A percentile compares a stretch with the other conserved stretches of the same genome.
Evolutionary conservation across 2,329 filamentous ascomycete genomes (phyloP).

Genomic region (Domatiomyces globalis): DNA sequence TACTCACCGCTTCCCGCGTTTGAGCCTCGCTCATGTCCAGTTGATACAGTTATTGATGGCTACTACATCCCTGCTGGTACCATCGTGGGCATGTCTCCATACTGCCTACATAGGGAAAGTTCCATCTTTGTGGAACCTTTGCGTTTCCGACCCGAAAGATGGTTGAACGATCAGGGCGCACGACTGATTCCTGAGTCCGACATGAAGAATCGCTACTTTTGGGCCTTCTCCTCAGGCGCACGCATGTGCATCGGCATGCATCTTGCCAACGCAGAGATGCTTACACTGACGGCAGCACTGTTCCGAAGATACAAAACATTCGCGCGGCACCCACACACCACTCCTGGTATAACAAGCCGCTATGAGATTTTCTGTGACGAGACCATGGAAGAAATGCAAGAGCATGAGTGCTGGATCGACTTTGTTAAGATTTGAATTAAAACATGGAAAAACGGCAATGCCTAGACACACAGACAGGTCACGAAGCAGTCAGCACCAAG

Average conservation of each 20-base stretch:
- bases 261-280: slow-evolving; percentile 39
- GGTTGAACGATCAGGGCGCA: slow-evolving; percentile 11
- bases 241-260: slow-evolving; percentile 30
- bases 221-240: slow-evolving; percentile 28
- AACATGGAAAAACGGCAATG: background rate
- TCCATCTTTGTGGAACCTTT: slow-evolving; percentile 34
- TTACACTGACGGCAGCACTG: slow-evolving; percentile 31
- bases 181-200: slow-evolving; percentile 12
- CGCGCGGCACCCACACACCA: slow-evolving; percentile 15
- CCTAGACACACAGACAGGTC: no score
- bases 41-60: slow-evolving; percentile 24
- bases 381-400: slow-evolving; percentile 13
- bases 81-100: slow-evolving; percentile 23
- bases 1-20: slow-evolving; percentile 37
- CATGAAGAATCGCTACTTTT: slow-evolving; percentile 20
- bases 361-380: slow-evolving; percentile 23
- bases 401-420: slow-evolving; percentile 16
- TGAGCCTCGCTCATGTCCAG: slow-evolving; percentile 30
- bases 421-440: slow-evolving; percentile 6
- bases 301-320: slow-evolving; percentile 32
- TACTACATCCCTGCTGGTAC: slow-evolving; percentile 20
- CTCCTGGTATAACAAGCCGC: slow-evolving; percentile 21
- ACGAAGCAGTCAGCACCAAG: no score
- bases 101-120: slow-evolving; percentile 27
- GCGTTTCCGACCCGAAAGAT: slow-evolving; percentile 29